phyloP scores from a whole-genome alignment of 768 basidiomycete genomes.

The Trametes punicea region DNA sequence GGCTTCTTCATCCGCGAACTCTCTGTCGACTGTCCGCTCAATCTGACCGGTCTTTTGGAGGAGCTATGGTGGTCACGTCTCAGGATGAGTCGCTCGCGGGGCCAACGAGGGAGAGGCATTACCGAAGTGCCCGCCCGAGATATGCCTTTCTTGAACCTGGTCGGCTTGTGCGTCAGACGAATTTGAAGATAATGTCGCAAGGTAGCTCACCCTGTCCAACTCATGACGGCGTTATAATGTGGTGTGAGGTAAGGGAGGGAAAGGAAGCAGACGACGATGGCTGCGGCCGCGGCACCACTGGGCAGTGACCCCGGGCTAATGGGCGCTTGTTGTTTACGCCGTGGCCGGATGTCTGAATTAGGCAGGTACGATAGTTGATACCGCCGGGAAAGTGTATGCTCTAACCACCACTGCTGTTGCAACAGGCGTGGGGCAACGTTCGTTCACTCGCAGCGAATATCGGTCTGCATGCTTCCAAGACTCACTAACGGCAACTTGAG shows the following conservation, averaged over 20 bases:
- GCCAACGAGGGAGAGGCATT: background rate
- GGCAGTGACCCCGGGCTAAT: background rate
- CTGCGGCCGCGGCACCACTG: background rate
- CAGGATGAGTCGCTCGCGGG: background rate
- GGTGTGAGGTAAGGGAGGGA: background rate
- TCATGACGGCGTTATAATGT: conserved; percentile 1
- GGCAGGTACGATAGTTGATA: background rate
- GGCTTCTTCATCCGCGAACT: conserved; percentile 89
- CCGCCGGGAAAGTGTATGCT: background rate
- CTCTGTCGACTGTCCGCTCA: conserved; percentile 90
- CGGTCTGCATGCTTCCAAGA: too few species aligned
- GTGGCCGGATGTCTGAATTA: background rate
- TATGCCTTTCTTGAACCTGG: conserved; percentile 20
- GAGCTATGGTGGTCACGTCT: conserved; percentile 46
- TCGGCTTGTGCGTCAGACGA: background rate
- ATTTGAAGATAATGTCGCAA: background rate
- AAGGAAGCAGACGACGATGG: background rate
- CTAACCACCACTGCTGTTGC: background rate
- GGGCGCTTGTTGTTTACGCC: background rate
- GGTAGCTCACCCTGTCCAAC: conserved; percentile 16
- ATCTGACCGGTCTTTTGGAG: conserved; percentile 99
- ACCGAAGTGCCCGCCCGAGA: conserved; percentile 18
- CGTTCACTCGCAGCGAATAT: too few species aligned
- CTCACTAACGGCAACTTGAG: too few species aligned
- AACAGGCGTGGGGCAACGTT: background rate